phyloP scores from a whole-genome alignment of 768 basidiomycete genomes.

The Gymnopilus dilepis region DNA sequence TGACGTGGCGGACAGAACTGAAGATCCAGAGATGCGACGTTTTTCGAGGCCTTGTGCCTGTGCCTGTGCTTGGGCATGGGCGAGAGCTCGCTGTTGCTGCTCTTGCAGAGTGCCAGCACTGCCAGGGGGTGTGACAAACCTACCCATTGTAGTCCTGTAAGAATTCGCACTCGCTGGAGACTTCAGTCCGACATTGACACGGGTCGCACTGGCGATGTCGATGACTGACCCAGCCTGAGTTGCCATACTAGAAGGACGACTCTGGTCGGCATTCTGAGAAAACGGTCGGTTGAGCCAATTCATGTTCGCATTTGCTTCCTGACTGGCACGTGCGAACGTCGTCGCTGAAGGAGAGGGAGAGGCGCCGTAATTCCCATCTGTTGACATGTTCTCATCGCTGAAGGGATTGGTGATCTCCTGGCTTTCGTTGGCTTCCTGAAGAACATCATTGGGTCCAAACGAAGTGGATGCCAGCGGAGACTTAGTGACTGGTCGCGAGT shows the following conservation, averaged over 20 bases:
- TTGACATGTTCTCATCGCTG: conserved; percentile 60
- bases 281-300: conserved; percentile 38
- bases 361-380: conserved; percentile 36
- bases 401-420: conserved; percentile 65
- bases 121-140: conserved; percentile 54
- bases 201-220: conserved; percentile 69
- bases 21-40: conserved; percentile 64
- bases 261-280: conserved; percentile 42
- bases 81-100: conserved; percentile 69
- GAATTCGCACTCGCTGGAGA: conserved; percentile 43
- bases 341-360: conserved; percentile 47
- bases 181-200: conserved; percentile 65
- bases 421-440: conserved; percentile 59
- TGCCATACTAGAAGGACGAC: conserved; percentile 64
- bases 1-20: conserved; percentile 69
- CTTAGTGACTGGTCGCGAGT: conserved; percentile 51
- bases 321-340: conserved; percentile 39
- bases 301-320: conserved; percentile 1
- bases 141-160: conserved; percentile 67
- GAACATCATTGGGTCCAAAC: conserved; percentile 72
- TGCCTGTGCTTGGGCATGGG: conserved; percentile 63
- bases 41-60: conserved; percentile 56
- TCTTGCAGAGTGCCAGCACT: conserved; percentile 53
- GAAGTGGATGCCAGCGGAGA: conserved; percentile 76
- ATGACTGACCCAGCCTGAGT: conserved; percentile 64